These are phyloP conservation scores for Hagleromyces aurorensis DNA, from an alignment of 805 yeast genomes.

Conservation along the genomic window DNA sequence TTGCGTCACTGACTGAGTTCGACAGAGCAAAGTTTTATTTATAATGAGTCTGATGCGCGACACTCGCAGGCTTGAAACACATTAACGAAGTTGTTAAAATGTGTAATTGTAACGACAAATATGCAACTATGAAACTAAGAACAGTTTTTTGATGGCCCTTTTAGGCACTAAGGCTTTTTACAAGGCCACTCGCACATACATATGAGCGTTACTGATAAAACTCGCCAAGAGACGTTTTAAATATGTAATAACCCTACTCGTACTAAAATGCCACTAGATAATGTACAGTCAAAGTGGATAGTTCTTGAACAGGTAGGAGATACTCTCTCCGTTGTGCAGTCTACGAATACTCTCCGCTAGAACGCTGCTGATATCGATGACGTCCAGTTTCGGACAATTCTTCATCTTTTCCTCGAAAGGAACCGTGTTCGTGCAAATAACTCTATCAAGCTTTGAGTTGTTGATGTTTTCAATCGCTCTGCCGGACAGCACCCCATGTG, in stretches of 20 bases:
- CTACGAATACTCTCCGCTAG: constrained; percentile 79
- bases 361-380: constrained; percentile 62
- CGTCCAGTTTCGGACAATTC: constrained; percentile 49
- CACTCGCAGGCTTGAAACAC: too few species aligned
- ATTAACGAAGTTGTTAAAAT: too few species aligned
- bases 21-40: constrained; percentile 42
- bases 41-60: too few species aligned
- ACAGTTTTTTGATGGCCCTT: too few species aligned
- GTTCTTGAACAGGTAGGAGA: constrained; percentile 59
- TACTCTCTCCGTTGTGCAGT: constrained; percentile 81
- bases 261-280: background rate
- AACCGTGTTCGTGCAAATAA: constrained; percentile 74
- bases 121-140: too few species aligned
- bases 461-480: constrained; percentile 66
- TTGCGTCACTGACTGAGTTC: constrained; percentile 45
- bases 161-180: too few species aligned
- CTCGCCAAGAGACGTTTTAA: too few species aligned
- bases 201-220: too few species aligned
- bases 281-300: constrained; percentile 28
- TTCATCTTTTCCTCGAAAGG: constrained; percentile 61
- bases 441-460: constrained; percentile 55
- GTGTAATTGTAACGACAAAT: too few species aligned
- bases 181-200: too few species aligned
- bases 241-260: too few species aligned
- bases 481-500: constrained; percentile 74